Percentiles rank a stretch among this genome's conserved stretches.
phyloP scores from a whole-genome alignment of 2,329 filamentous ascomycete species.

The Orbilia oligospora region DNA sequence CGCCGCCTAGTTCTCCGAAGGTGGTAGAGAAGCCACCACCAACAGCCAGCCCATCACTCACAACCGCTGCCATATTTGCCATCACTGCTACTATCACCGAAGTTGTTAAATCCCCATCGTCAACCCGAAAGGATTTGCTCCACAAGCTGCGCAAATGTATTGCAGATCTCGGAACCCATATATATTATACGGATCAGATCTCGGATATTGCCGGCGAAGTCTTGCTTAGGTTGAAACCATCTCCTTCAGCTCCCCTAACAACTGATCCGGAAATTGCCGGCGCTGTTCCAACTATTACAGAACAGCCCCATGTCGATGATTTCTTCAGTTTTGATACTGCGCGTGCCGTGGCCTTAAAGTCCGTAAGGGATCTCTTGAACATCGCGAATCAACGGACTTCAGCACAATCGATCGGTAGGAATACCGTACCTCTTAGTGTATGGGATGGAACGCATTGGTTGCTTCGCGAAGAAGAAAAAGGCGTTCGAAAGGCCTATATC shows the following conservation, averaged over 20 bases:
- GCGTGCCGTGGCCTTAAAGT: slow-evolving; percentile 77
- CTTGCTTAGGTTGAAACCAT: slow-evolving; percentile 81
- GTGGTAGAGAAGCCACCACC: slow-evolving; percentile 67
- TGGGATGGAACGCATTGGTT: slow-evolving; percentile 99
- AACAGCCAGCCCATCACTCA: slow-evolving; percentile 54
- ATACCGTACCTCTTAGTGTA: slow-evolving; percentile 81
- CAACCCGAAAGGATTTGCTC: slow-evolving; percentile 75
- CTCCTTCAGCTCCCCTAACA: slow-evolving; percentile 68
- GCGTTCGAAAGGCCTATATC: slow-evolving; percentile 86
- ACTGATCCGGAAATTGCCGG: slow-evolving; percentile 70
- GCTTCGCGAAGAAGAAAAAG: slow-evolving; percentile 81
- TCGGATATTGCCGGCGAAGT: slow-evolving; percentile 92
- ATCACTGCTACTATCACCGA: slow-evolving; percentile 55
- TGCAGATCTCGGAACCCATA: slow-evolving; percentile 90
- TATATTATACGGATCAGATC: slow-evolving; percentile 97
- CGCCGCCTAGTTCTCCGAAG: slow-evolving; percentile 66
- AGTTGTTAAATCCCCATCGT: slow-evolving; percentile 67
- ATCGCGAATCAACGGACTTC: slow-evolving; percentile 80
- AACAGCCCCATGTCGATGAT: slow-evolving; percentile 71
- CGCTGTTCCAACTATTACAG: slow-evolving; percentile 70
- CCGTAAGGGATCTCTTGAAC: slow-evolving; percentile 84
- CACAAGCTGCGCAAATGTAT: slow-evolving; percentile 83
- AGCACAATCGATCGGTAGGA: slow-evolving; percentile 77
- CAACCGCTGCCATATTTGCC: slow-evolving; percentile 51
- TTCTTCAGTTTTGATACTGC: slow-evolving; percentile 77